phyloP scores from a whole-genome alignment of 129 eudicot genomes.

The Ambrosia trifida region DNA sequence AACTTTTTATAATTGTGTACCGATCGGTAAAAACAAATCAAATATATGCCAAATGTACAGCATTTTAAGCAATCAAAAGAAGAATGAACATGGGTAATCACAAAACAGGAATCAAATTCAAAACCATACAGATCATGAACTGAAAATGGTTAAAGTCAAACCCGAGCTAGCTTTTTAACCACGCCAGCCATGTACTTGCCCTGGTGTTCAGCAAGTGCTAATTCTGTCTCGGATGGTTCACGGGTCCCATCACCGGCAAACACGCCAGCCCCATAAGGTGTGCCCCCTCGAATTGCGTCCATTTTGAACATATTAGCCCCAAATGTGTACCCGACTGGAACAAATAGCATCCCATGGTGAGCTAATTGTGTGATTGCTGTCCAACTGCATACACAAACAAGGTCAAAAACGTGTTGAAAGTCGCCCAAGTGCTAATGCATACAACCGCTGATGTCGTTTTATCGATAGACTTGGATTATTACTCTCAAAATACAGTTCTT shows the following conservation, averaged over 20 bases:
- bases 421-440: background rate
- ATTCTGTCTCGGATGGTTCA: constrained; percentile 70
- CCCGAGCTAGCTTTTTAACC: constrained; percentile 56
- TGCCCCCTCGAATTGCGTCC: constrained; percentile 77
- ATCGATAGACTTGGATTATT: background rate
- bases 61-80: constrained; percentile 11
- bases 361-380: constrained; percentile 86
- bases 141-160: constrained; percentile 43
- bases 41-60: constrained; percentile 32
- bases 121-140: constrained; percentile 19
- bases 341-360: constrained; percentile 95
- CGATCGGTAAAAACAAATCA: constrained; percentile 19
- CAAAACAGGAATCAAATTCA: constrained; percentile 21
- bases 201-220: constrained; percentile 93
- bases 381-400: constrained; percentile 55
- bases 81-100: constrained; percentile 19
- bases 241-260: constrained; percentile 95
- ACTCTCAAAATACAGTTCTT: background rate
- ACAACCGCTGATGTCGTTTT: too few species aligned
- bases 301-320: constrained; percentile 94
- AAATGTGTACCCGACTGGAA: constrained; percentile 87
- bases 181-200: constrained; percentile 94
- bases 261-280: constrained; percentile 91
- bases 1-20: constrained; percentile 9
- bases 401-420: background rate